phyloP scores from a whole-genome alignment of 2,329 filamentous ascomycete species.

The Trichoderma koningiopsis region DNA sequence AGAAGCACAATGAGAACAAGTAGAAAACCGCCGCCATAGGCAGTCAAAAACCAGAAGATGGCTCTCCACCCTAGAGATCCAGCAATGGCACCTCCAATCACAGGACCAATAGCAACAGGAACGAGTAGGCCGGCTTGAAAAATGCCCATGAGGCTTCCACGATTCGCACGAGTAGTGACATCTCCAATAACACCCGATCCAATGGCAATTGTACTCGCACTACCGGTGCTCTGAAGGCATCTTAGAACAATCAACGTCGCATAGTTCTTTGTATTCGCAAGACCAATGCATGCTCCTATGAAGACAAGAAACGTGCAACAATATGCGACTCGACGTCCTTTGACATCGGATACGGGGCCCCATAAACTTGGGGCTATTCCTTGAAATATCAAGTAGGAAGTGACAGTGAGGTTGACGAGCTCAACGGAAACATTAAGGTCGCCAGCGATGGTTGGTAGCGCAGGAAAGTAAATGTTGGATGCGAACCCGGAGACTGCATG shows the following conservation, averaged over 20 bases:
- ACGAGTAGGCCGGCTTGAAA: slow-evolving; percentile 53
- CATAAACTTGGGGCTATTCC: slow-evolving; percentile 60
- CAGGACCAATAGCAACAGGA: slow-evolving; percentile 53
- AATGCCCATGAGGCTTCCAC: slow-evolving; percentile 61
- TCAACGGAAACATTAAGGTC: slow-evolving; percentile 48
- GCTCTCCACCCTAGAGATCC: slow-evolving; percentile 60
- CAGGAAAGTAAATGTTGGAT: slow-evolving; percentile 59
- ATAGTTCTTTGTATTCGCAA: slow-evolving; percentile 54
- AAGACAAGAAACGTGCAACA: slow-evolving; percentile 56
- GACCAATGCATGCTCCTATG: slow-evolving; percentile 54
- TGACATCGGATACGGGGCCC: slow-evolving; percentile 57
- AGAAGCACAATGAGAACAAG: slow-evolving; percentile 51
- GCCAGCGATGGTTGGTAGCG: slow-evolving; percentile 50
- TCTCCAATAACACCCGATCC: slow-evolving; percentile 64
- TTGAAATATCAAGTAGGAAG: slow-evolving; percentile 62
- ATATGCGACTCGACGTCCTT: slow-evolving; percentile 57
- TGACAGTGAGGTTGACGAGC: slow-evolving; percentile 54
- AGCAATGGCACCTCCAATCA: slow-evolving; percentile 60
- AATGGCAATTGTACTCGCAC: slow-evolving; percentile 61
- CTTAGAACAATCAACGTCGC: slow-evolving; percentile 55
- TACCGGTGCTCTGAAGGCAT: slow-evolving; percentile 60
- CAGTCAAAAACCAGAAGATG: slow-evolving; percentile 65
- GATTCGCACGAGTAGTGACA: slow-evolving; percentile 61
- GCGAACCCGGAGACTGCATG: slow-evolving; percentile 45
- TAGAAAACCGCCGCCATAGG: slow-evolving; percentile 46